These are phyloP conservation scores for Backusella westeae DNA, from an alignment of 192 early-diverging fungal genomes.

Conservation along the genomic window DNA sequence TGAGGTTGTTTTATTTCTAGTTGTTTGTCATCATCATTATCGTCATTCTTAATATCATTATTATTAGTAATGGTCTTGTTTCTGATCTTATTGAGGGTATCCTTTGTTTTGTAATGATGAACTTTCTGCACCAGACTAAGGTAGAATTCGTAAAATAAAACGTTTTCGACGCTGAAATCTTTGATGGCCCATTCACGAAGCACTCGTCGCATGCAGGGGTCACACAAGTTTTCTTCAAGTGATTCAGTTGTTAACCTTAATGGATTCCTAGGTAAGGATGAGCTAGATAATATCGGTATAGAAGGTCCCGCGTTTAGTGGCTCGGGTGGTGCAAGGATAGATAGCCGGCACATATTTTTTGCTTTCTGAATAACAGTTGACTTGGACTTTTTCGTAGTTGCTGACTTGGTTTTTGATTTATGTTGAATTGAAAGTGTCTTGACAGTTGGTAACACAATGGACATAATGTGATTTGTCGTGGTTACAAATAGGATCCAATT, in stretches of 20 bases:
- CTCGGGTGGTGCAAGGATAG: neutral
- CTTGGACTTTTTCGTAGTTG: neutral
- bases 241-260: slow-evolving; percentile 7
- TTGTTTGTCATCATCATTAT: neutral
- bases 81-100: neutral
- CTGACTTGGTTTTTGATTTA: neutral
- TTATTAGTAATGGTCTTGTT: neutral
- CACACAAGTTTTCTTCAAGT: neutral
- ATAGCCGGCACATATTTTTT: neutral
- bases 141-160: slow-evolving; percentile 26
- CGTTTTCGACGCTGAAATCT: slow-evolving; percentile 28
- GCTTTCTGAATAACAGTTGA: neutral
- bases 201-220: slow-evolving; percentile 4
- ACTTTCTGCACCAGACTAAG: neutral
- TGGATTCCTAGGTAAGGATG: neutral
- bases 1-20: neutral
- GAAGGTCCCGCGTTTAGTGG: neutral
- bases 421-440: neutral
- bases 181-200: slow-evolving; percentile 15
- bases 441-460: slow-evolving; percentile 1
- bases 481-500: slow-evolving; percentile 12
- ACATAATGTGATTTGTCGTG: neutral
- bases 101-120: neutral
- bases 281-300: neutral
- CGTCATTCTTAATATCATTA: no score